Conservation (phyloP, 1,139 yeast species). For the Saccharomyces uvarum region DNA sequence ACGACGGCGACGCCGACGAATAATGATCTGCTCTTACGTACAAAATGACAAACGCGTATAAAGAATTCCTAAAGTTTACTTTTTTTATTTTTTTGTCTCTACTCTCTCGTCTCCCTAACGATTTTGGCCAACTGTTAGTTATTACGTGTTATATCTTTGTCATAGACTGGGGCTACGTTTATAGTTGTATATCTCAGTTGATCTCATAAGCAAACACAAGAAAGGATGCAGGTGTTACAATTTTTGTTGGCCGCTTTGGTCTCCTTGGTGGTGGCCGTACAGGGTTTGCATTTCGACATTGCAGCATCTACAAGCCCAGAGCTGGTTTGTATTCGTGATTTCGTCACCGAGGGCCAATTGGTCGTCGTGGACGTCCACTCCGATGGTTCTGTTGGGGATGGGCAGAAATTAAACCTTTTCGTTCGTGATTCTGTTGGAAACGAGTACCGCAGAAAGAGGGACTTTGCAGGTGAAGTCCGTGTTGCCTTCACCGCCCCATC, state of each 20-base stretch:
- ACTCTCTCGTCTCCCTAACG: not conserved
- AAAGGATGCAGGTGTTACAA: not conserved
- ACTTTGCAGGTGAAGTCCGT: slow-evolving; percentile 55
- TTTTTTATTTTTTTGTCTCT: not conserved
- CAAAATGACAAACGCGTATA: not conserved
- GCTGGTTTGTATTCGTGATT: slow-evolving; percentile 80
- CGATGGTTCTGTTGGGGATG: slow-evolving; percentile 73
- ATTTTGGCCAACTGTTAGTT: not conserved
- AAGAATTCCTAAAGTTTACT: not conserved
- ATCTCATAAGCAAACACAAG: not conserved
- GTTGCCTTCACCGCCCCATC: slow-evolving; percentile 80
- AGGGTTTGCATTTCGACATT: slow-evolving; percentile 32
- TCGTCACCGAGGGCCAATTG: slow-evolving; percentile 71
- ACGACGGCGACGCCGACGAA: slow-evolving; percentile 15
- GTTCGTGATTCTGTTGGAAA: slow-evolving; percentile 64
- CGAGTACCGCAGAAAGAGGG: slow-evolving; percentile 59
- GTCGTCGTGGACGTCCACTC: slow-evolving; percentile 77
- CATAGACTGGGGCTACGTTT: not conserved
- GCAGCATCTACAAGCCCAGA: slow-evolving; percentile 35
- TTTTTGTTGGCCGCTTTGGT: slow-evolving; percentile 2
- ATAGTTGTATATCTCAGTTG: not conserved
- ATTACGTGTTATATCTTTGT: not conserved
- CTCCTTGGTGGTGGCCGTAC: not conserved
- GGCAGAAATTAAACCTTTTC: slow-evolving; percentile 60
- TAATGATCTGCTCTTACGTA: not conserved